These are phyloP conservation scores for Kodamaea sp. DNA, from an alignment of 1,139 yeast genomes.

Conservation along the genomic window DNA sequence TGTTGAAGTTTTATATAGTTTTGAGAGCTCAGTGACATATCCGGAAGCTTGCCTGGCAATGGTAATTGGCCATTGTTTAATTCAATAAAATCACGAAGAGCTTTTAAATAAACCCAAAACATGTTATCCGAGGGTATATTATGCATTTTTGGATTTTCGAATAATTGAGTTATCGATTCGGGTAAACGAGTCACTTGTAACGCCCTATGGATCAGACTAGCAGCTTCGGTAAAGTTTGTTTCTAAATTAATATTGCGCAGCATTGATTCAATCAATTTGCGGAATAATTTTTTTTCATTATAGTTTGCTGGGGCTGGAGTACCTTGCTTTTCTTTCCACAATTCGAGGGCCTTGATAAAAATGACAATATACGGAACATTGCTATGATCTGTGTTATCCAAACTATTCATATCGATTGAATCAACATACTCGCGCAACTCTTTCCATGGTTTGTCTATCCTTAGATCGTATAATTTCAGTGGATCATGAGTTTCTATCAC, in stretches of 20 bases:
- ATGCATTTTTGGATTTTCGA: slow-evolving; percentile 22
- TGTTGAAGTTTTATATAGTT: slow-evolving; percentile 57
- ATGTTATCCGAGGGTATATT: slow-evolving; percentile 20
- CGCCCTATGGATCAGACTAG: slow-evolving; percentile 53
- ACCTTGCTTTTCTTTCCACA: slow-evolving; percentile 37
- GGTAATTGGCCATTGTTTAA: slow-evolving; percentile 51
- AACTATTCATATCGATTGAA: slow-evolving; percentile 42
- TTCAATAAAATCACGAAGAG: slow-evolving; percentile 50
- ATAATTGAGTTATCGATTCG: slow-evolving; percentile 27
- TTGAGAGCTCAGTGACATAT: slow-evolving; percentile 79
- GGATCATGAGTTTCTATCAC: slow-evolving; percentile 76
- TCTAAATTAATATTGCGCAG: slow-evolving; percentile 40
- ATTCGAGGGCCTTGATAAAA: slow-evolving; percentile 51
- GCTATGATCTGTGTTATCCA: slow-evolving; percentile 54
- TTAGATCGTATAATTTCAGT: slow-evolving; percentile 59
- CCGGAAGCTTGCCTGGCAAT: slow-evolving; percentile 74
- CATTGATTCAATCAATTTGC: slow-evolving; percentile 33
- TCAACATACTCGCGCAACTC: slow-evolving; percentile 56
- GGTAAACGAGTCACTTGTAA: slow-evolving; percentile 42
- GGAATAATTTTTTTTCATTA: slow-evolving; percentile 48
- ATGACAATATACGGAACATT: slow-evolving; percentile 75
- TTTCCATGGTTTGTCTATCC: slow-evolving; percentile 75
- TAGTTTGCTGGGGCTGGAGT: slow-evolving; percentile 39
- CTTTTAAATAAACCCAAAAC: slow-evolving; percentile 63
- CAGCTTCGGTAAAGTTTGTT: slow-evolving; percentile 72